phyloP scores from a whole-genome alignment of 108 stramenopile species.

The Conticribra guillardii region DNA sequence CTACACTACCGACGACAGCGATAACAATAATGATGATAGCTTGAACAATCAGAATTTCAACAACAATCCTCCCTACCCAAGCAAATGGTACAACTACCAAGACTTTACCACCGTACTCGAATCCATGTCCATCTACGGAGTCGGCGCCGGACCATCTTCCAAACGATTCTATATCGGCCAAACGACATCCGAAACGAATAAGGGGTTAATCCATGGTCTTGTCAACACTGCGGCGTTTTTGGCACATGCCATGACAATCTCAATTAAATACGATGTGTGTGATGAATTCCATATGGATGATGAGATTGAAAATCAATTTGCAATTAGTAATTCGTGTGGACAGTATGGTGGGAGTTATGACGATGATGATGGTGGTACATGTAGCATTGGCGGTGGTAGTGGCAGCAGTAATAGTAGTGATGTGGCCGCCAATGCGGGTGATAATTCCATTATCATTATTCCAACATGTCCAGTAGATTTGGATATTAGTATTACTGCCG shows the following conservation, averaged over 20 bases:
- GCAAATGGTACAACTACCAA: conserved; percentile 18
- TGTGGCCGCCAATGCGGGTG: conserved; percentile 20
- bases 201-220: conserved; percentile 23
- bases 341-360: conserved; percentile 32
- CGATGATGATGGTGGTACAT: conserved; percentile 18
- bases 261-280: conserved; percentile 45
- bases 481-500: conserved; percentile 23
- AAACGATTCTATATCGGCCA: conserved; percentile 28
- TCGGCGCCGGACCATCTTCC: conserved; percentile 19
- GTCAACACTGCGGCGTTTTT: conserved; percentile 43
- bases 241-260: conserved; percentile 18
- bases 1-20: too few relatives aligned
- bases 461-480: conserved; percentile 30
- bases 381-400: neutral
- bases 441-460: conserved; percentile 8
- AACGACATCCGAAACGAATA: conserved; percentile 1
- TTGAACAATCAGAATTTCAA: too few relatives aligned
- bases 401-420: neutral
- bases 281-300: conserved; percentile 43
- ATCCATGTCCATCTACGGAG: conserved; percentile 21
- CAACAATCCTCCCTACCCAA: conserved; percentile 23
- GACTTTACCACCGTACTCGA: conserved; percentile 14
- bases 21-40: too few relatives aligned
- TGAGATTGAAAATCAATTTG: conserved; percentile 11
- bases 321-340: conserved; percentile 29